These are phyloP conservation scores for Pterocarpus macrocarpus DNA, from an alignment of 306 rosid genomes.

Conservation along the genomic window DNA sequence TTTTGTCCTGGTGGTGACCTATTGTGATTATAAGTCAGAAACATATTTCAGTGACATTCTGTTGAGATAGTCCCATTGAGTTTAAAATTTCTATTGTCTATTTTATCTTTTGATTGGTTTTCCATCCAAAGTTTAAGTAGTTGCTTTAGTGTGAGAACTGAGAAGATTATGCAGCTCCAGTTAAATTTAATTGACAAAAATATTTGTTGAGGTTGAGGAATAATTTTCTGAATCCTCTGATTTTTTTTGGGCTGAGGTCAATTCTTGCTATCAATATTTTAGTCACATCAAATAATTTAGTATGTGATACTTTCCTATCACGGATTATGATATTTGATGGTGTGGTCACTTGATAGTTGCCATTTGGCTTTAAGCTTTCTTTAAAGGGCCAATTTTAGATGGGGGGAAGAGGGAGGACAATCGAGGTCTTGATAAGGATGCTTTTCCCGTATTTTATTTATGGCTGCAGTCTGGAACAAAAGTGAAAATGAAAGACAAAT, in stretches of 20 bases:
- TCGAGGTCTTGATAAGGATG: too few species aligned
- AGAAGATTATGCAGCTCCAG: not conserved
- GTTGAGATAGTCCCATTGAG: constrained; percentile 32
- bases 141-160: not conserved
- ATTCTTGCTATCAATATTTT: not conserved
- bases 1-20: constrained; percentile 38
- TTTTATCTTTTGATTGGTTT: constrained; percentile 24
- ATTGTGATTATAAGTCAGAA: constrained; percentile 9
- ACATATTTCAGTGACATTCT: constrained; percentile 28
- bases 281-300: not conserved
- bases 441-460: too few species aligned
- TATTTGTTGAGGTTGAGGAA: constrained; percentile 25
- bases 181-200: constrained; percentile 26
- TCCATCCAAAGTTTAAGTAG: constrained; percentile 9
- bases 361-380: not conserved
- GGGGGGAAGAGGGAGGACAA: too few species aligned
- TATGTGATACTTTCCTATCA: not conserved
- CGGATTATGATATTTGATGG: not conserved
- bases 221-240: not conserved
- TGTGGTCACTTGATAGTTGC: not conserved
- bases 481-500: too few species aligned
- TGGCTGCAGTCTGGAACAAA: too few species aligned
- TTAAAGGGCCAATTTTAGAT: too few species aligned
- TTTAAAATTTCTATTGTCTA: not conserved
- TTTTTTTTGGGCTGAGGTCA: not conserved